Evolutionary conservation across 331 rosid genomes (phyloP), one percentile per base, ranked within the genome.

Genomic region (Saraca asoca): DNA sequence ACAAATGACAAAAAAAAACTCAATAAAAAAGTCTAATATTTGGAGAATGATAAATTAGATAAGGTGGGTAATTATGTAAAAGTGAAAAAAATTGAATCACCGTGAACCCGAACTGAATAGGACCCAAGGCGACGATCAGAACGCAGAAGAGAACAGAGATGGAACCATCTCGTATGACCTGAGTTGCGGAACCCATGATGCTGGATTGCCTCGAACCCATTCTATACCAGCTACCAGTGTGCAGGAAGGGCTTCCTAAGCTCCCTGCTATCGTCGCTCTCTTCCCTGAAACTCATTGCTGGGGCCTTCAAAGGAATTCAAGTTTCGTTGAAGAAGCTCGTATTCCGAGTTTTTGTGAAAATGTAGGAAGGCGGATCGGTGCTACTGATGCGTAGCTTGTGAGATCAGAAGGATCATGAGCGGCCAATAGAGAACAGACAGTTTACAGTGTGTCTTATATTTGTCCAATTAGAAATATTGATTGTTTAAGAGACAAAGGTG

Each of bases 141-240:
- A 89, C 96, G 37, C 91, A 86, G 34, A 81, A 14, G 12, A 89
- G 53, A 53, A 89, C 85, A 44, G 78, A 86, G 54, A 84, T 5
- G 16, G 87, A 82, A 51, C 68, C 68, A 48, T 58, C 88, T 18
- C 81, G 80, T 15, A 87, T 68, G 34, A 69, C 79, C 62, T 80
- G 87, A 15, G 89, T 37, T 0, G 95, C 65, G 19, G 95, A 90
- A 10, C 81, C 64, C 70, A 82, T 49, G 56, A 80, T 50, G 64
- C 96, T 87, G 48, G 95, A 85, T 46, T 87, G 95, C 70, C 96
- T 78, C 0, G 95, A 87, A 45, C 92, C 85, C 90, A 90, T 83
- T 50, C 86, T 75, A 70, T 90, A 90, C 96, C 96, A 90, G 68
- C 96, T 90, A 17, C 96, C 96, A 0, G 96, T 87, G 58, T 90